Evolutionary conservation across 305 asterid genomes (phyloP), one percentile per base, ranked within the genome.

Genomic region (Nicotiana rustica): DNA sequence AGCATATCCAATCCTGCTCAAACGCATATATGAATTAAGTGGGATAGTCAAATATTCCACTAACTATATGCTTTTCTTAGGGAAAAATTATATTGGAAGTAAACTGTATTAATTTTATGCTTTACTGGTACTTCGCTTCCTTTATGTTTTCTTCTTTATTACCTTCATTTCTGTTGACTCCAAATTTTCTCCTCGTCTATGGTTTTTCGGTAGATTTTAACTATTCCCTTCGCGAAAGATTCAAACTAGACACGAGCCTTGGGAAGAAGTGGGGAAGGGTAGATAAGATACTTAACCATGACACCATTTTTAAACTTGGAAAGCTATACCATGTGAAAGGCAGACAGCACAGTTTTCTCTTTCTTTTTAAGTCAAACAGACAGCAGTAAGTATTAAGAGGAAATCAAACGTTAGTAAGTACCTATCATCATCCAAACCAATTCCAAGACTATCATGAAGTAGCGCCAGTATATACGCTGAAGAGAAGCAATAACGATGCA

Each of bases 361-460:
- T 76, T 76, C 66, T 55, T 76, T 10, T 21, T 3, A 55, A 29
- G 66, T 76, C 80, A 31, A 55, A n/a, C 41, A 55, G 5, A 29
- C 17, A 8, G 14, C 64, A 75, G 15, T 10, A 75, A 52, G 80
- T 31, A 76, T 52, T 15, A 41, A 67, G 65, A 3, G 71, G 35
- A 13, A 25, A 60, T 55, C 65, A 61, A 56, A 31, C 44, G 17
- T 29, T 5, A 52, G 29, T 2, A 64, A 68, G 82, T 77, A 93
- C 99, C 98, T 93, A 41, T 84, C 86, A 86, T 94, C 98, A 78
- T 94, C 88, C 86, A 96, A 84, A 84, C 93, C 91, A 85, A 96
- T 89, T 89, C 99, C 99, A 79, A 96, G 99, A 82, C 97, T 93
- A 83, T 96, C 99, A 62, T 96, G 98, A 82, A 96, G 99, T 82